These are phyloP conservation scores for Clohesyomyces aquaticus DNA, from an alignment of 495 filamentous ascomycete species.

Conservation along the genomic window DNA sequence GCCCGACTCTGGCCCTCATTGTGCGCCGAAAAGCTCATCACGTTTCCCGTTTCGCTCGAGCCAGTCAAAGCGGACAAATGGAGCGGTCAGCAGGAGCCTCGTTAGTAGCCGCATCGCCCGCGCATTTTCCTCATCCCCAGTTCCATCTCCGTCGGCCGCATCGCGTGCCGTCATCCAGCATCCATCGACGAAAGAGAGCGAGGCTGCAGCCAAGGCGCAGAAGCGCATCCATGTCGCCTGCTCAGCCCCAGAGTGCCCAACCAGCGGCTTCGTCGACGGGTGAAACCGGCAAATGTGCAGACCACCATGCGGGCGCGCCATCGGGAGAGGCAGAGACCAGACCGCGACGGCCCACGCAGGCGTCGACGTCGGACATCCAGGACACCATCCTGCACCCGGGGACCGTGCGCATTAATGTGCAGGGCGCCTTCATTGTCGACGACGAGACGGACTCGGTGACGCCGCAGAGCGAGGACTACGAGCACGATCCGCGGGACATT, in stretches of 20 bases:
- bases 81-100: slow-evolving; percentile 30
- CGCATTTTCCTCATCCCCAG: slow-evolving; percentile 5
- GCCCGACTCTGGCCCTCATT: slow-evolving; percentile 32
- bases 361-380: slow-evolving; percentile 55
- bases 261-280: slow-evolving; percentile 15
- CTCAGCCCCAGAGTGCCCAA: too few species aligned
- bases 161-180: slow-evolving; percentile 19
- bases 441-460: slow-evolving; percentile 41
- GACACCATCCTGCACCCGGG: slow-evolving; percentile 82
- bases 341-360: slow-evolving; percentile 16
- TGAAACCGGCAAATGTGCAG: slow-evolving; percentile 26
- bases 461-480: slow-evolving; percentile 61
- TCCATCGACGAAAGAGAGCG: slow-evolving; percentile 20
- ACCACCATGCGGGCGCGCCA: not conserved
- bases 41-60: slow-evolving; percentile 17
- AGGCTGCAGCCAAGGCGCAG: slow-evolving; percentile 35
- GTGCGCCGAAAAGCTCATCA: slow-evolving; percentile 37
- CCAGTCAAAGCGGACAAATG: slow-evolving; percentile 39
- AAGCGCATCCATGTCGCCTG: slow-evolving; percentile 31
- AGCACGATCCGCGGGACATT: slow-evolving; percentile 75
- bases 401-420: slow-evolving; percentile 88
- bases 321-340: slow-evolving; percentile 4
- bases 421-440: slow-evolving; percentile 93
- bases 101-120: slow-evolving; percentile 16
- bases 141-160: not conserved